These are phyloP conservation scores for Botryobasidium botryosum DNA, from an alignment of 768 basidiomycete species.

Conservation along the genomic window DNA sequence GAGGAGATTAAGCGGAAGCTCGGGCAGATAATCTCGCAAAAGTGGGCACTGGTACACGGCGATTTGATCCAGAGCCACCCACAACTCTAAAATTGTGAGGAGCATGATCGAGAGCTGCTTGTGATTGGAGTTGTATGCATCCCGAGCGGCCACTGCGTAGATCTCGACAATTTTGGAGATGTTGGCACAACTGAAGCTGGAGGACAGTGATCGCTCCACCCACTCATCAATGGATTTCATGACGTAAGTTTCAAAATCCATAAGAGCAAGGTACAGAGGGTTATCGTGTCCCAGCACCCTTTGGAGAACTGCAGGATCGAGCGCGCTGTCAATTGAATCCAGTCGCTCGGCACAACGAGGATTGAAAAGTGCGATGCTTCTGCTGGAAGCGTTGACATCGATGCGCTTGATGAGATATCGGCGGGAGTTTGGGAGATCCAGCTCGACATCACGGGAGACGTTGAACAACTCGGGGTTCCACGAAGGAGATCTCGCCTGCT, in stretches of 20 bases:
- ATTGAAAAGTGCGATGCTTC: too few relatives aligned
- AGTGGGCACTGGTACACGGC: constrained; percentile 23
- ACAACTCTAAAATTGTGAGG: constrained; percentile 30
- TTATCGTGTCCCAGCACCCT: neutral
- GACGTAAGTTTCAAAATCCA: constrained; percentile 2
- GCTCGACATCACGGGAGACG: neutral
- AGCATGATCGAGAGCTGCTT: constrained; percentile 24
- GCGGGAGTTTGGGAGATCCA: neutral
- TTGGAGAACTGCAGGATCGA: neutral
- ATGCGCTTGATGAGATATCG: too few relatives aligned
- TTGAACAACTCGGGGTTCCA: neutral
- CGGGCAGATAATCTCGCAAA: constrained; percentile 29
- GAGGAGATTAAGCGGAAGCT: constrained; percentile 24
- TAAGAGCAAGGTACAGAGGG: neutral
- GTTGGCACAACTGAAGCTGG: too few relatives aligned
- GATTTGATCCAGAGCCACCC: constrained; percentile 30
- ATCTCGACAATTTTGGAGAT: neutral
- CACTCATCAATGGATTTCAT: constrained; percentile 1
- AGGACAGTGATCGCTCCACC: too few relatives aligned
- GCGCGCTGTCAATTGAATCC: neutral
- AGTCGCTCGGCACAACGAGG: neutral
- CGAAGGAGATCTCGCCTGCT: neutral
- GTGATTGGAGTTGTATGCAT: constrained; percentile 4
- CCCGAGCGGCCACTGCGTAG: neutral
- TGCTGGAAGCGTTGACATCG: too few relatives aligned